phyloP scores from a whole-genome alignment of 495 filamentous ascomycete species.

The Tetracladium marchalianum region DNA sequence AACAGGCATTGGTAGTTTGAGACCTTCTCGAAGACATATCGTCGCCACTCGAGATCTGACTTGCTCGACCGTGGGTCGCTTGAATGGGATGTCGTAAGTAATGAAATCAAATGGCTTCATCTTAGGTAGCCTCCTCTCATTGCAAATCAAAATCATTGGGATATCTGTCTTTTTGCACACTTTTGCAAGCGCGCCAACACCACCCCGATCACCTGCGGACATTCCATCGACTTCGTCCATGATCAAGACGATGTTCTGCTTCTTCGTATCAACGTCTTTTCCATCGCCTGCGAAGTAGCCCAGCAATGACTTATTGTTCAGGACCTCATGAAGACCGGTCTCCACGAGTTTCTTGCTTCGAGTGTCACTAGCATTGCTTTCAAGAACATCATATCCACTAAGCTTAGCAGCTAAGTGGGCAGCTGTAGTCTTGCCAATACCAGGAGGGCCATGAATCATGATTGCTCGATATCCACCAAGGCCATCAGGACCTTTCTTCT shows the following conservation, averaged over 20 bases:
- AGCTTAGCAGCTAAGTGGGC: constrained; percentile 89
- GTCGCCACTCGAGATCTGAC: constrained; percentile 86
- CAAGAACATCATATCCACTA: constrained; percentile 86
- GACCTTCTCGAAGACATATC: constrained; percentile 82
- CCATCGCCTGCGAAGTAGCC: constrained; percentile 86
- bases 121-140: constrained; percentile 84
- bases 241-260: constrained; percentile 88
- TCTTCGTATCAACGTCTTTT: constrained; percentile 66
- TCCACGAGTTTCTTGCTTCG: constrained; percentile 96
- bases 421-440: constrained; percentile 96
- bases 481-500: constrained; percentile 71
- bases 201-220: constrained; percentile 93
- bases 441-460: constrained; percentile 89
- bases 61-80: constrained; percentile 78
- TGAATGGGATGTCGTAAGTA: constrained; percentile 76
- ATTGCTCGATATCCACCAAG: constrained; percentile 69
- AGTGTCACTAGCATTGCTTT: constrained; percentile 96
- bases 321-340: constrained; percentile 68
- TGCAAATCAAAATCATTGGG: constrained; percentile 95
- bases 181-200: constrained; percentile 86
- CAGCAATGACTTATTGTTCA: constrained; percentile 86
- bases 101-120: constrained; percentile 95
- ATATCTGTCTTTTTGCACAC: constrained; percentile 92
- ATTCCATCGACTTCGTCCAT: constrained; percentile 99
- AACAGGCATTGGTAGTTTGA: constrained; percentile 79